Conservation (phyloP, 768 basidiomycete genomes). For the Filobasidium floriforme region DNA sequence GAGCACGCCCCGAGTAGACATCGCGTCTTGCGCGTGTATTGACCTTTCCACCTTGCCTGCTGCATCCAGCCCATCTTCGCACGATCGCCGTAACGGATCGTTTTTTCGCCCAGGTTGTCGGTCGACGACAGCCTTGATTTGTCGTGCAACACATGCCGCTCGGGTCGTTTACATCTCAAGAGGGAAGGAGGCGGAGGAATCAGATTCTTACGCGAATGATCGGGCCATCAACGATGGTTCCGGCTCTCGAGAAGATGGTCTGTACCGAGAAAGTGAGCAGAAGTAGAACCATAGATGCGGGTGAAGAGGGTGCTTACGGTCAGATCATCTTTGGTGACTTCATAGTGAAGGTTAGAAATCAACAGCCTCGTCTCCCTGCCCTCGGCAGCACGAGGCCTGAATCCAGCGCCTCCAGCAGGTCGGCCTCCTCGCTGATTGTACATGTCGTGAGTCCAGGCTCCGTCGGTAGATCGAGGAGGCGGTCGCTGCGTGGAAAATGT, state of each 20-base stretch:
- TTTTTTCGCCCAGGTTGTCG: too few species aligned
- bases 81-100: too few species aligned
- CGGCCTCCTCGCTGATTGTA: conserved; percentile 37
- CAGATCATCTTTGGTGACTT: conserved; percentile 78
- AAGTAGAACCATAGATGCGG: neutral
- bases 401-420: conserved; percentile 27
- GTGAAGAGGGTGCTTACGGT: conserved; percentile 54
- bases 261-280: neutral
- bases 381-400: conserved; percentile 13
- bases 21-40: too few species aligned
- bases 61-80: too few species aligned
- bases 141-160: too few species aligned
- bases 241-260: conserved; percentile 26
- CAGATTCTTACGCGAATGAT: conserved; percentile 27
- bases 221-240: conserved; percentile 29
- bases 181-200: conserved; percentile 8
- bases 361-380: conserved; percentile 54
- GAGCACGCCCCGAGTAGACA: too few species aligned
- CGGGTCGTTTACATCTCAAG: too few species aligned
- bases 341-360: conserved; percentile 85
- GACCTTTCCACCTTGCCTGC: too few species aligned
- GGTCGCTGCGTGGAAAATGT: conserved; percentile 29
- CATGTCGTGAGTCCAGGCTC: conserved; percentile 24
- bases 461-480: conserved; percentile 28
- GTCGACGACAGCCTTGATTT: too few species aligned